These are phyloP conservation scores for Prunus armeniaca DNA, from an alignment of 306 rosid genomes.

Conservation along the genomic window DNA sequence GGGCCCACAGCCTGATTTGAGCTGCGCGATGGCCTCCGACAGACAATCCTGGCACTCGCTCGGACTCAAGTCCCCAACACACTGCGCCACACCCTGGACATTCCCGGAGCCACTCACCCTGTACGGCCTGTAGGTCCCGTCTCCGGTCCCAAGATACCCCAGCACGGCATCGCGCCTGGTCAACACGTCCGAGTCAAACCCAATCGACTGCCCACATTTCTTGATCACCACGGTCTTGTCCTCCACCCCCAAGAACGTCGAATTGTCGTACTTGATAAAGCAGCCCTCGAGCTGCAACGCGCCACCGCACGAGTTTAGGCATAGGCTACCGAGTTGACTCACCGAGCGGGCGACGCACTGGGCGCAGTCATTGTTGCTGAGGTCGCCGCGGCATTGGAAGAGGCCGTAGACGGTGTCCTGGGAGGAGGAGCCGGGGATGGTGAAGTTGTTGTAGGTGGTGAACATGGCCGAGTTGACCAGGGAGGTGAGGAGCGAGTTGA, in stretches of 20 bases:
- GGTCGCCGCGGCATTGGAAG: conserved; percentile 92
- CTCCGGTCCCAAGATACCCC: conserved; percentile 39
- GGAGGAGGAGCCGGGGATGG: conserved; percentile 26
- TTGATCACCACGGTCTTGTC: conserved; percentile 72
- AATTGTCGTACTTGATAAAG: conserved; percentile 72
- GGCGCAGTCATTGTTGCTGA: conserved; percentile 51
- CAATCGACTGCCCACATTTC: conserved; percentile 72
- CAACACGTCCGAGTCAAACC: conserved; percentile 47
- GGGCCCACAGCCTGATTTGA: conserved; percentile 62
- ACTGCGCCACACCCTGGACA: conserved; percentile 65
- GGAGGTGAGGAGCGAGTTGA: conserved; percentile 73
- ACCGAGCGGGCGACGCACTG: conserved; percentile 57
- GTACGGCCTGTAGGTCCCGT: conserved; percentile 35
- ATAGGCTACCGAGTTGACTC: conserved; percentile 58
- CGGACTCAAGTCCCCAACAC: conserved; percentile 76
- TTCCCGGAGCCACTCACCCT: conserved; percentile 35
- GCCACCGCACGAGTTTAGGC: conserved; percentile 63
- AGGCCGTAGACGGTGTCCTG: conserved; percentile 58
- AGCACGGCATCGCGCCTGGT: conserved; percentile 52
- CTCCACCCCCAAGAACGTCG: conserved; percentile 65
- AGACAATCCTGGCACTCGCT: conserved; percentile 81
- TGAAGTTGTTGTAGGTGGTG: conserved; percentile 69
- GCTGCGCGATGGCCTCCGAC: conserved; percentile 70
- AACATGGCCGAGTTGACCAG: conserved; percentile 60
- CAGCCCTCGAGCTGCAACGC: conserved; percentile 92